Conservation (phyloP, 129 eudicot genomes). For the Scalesia atractyloides region DNA sequence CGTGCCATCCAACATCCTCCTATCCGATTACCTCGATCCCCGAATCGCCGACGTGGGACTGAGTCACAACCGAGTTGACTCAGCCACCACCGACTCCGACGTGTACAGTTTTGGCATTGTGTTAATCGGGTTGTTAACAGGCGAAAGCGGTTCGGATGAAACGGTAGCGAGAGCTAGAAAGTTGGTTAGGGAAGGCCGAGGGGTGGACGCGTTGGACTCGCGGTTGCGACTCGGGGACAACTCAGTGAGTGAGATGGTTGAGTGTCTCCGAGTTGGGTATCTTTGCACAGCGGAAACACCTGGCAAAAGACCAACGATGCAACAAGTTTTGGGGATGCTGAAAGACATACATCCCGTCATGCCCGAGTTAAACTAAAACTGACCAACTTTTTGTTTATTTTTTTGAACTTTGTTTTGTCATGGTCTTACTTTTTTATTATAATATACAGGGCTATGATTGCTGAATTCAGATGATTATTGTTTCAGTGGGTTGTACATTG, state of each 20-base stretch:
- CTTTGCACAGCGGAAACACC: constrained; percentile 85
- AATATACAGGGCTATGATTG: constrained; percentile 23
- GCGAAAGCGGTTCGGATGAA: constrained; percentile 46
- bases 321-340: constrained; percentile 81
- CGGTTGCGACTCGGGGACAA: constrained; percentile 57
- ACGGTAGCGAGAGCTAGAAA: constrained; percentile 47
- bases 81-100: constrained; percentile 58
- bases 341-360: constrained; percentile 74
- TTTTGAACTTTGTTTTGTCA: background rate
- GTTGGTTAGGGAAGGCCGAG: constrained; percentile 61
- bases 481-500: constrained; percentile 20
- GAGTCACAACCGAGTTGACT: constrained; percentile 37
- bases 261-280: constrained; percentile 89
- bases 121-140: constrained; percentile 68
- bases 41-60: constrained; percentile 70
- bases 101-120: constrained; percentile 73
- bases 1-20: constrained; percentile 68
- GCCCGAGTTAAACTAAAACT: constrained; percentile 40
- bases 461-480: constrained; percentile 11
- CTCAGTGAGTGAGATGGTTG: constrained; percentile 79
- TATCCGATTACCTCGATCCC: constrained; percentile 75
- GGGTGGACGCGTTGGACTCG: constrained; percentile 58
- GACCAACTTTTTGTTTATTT: constrained; percentile 10
- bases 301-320: constrained; percentile 86
- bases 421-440: background rate